Base-by-base conservation (phyloP, 2,329 filamentous ascomycete species). In the Colletotrichum truncatum region DNA sequence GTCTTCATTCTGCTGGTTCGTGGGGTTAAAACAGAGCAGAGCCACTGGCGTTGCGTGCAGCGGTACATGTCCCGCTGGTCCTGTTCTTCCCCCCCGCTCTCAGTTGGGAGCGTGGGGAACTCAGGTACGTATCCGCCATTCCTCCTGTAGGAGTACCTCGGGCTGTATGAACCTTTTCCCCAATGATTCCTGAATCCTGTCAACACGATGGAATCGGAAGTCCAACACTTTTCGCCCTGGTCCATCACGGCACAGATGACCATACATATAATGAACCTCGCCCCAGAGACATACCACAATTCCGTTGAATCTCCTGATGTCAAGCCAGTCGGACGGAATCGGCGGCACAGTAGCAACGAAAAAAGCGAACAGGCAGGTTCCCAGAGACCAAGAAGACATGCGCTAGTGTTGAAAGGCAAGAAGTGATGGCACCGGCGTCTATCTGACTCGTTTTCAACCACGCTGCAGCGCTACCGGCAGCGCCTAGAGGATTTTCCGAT, bases 401-500 rank as follows among this genome's bases (percentile, higher is more conserved):
- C 23, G 55, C 34, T 59, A 23, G 55, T 26, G 12, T 18, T 14
- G 26, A 59, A 23, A 30, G 45, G 51, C 45, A 51, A 51, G 39
- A n/a, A 25, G 23, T 28, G 49, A n/a, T 32, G 25, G 53, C 39
- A n/a, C 9, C 21, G 12, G 12, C 28, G 56, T 14, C 41, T 26
- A 55, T 65, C 56, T 65, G 62, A 62, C 49, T 65, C 62, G 57
- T 1, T 49, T 32, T 55, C 36, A n/a, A 48, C 41, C 18, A 55
- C n/a, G 26, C 41, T 34, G 21, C 26, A 43, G 39, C 14, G 25
- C 30, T 30, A 12, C 14, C 43, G 53, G 23, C 45, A 11, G 14
- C 54, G 39, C 16, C 26, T 48, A 49, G 41, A 62, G 49, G 34
- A 51, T 58, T 53, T 18, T 45, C 36, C 21, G 60, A 62, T 65